These are phyloP conservation scores for Trichophaea hybrida DNA, from an alignment of 2,329 filamentous ascomycete species.

Conservation along the genomic window DNA sequence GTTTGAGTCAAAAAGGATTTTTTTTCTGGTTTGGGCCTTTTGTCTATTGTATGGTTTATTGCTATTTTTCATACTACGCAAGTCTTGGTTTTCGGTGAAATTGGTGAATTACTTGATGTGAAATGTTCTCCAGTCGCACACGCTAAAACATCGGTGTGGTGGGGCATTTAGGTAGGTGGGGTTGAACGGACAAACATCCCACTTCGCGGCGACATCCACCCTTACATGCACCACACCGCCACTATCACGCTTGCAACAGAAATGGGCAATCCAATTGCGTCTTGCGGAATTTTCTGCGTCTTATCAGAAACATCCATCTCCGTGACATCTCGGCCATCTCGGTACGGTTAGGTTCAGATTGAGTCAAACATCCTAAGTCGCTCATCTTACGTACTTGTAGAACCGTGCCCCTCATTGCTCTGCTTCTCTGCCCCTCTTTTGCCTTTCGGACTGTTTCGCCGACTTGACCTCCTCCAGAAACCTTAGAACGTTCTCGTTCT, in stretches of 20 bases:
- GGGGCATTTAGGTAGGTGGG: no score
- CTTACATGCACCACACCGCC: no score
- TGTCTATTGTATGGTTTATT: background rate
- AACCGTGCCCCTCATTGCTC: background rate
- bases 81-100: no score
- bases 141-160: no score
- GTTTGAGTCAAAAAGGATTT: slow-evolving; percentile 1
- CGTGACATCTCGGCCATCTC: no score
- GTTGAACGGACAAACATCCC: no score
- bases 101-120: background rate
- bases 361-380: background rate
- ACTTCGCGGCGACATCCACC: no score
- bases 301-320: no score
- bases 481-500: background rate
- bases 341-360: background rate
- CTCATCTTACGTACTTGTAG: background rate
- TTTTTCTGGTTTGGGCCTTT: slow-evolving; percentile 1
- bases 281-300: no score
- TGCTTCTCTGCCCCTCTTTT: background rate
- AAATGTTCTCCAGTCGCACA: no score
- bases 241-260: no score
- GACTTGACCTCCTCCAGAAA: background rate
- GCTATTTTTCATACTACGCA: slow-evolving; percentile 2
- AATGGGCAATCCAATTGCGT: no score
- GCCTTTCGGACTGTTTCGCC: background rate